phyloP scores from a whole-genome alignment of 805 yeast genomes.

The Torulaspora maleeae region DNA sequence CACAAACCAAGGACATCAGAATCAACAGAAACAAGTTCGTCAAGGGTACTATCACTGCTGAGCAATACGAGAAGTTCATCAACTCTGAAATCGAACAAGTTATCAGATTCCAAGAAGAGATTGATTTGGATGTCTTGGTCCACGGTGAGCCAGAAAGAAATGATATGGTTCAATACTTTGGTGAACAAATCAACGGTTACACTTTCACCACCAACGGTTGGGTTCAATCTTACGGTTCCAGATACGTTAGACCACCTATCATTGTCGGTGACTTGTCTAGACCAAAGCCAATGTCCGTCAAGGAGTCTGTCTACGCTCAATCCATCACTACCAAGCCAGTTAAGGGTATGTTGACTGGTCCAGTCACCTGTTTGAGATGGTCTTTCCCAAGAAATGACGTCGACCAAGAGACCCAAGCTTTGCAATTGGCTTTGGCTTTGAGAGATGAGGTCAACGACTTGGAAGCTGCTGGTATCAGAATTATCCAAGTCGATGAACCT shows the following conservation, averaged over 20 bases:
- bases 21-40: slow-evolving; percentile 95
- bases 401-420: slow-evolving; percentile 86
- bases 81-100: slow-evolving; percentile 94
- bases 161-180: slow-evolving; percentile 99
- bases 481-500: slow-evolving; percentile 99
- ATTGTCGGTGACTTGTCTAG: slow-evolving; percentile 98
- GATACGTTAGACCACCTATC: slow-evolving; percentile 99
- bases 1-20: slow-evolving; percentile 99
- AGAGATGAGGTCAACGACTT: slow-evolving; percentile 98
- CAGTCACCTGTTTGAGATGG: slow-evolving; percentile 99
- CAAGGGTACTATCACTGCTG: slow-evolving; percentile 94
- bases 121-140: slow-evolving; percentile 95
- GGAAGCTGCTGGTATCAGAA: slow-evolving; percentile 96
- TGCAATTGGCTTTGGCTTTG: slow-evolving; percentile 94
- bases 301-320: slow-evolving; percentile 99
- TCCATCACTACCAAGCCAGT: slow-evolving; percentile 91
- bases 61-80: slow-evolving; percentile 93
- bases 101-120: slow-evolving; percentile 98
- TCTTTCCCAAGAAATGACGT: slow-evolving; percentile 99
- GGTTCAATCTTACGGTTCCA: slow-evolving; percentile 99
- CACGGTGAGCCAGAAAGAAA: slow-evolving; percentile 99
- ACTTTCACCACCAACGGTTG: slow-evolving; percentile 99
- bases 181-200: slow-evolving; percentile 97
- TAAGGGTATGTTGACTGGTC: slow-evolving; percentile 99
- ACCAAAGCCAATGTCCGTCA: slow-evolving; percentile 97